phyloP scores from a whole-genome alignment of 202 grass and related monocot genomes.

The Musa balbisiana region DNA sequence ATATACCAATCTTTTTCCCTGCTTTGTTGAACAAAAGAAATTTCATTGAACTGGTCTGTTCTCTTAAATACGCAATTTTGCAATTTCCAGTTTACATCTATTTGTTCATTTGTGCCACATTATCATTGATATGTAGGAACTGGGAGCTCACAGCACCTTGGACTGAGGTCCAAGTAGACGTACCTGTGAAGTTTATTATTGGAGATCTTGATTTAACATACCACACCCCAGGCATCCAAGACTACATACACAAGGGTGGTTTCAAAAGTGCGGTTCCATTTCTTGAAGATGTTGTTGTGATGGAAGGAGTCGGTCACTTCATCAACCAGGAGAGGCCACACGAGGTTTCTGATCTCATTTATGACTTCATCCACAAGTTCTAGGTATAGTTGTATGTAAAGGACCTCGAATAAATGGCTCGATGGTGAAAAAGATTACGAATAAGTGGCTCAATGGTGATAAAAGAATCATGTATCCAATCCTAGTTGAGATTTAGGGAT shows the following conservation, averaged over 20 bases:
- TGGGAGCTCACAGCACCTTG: constrained; percentile 42
- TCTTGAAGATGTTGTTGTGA: constrained; percentile 29
- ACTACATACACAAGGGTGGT: constrained; percentile 39
- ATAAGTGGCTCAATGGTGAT: no score
- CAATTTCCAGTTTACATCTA: no score
- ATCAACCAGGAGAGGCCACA: constrained; percentile 39
- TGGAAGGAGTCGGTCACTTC: constrained; percentile 42
- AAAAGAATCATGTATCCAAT: no score
- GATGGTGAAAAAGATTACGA: no score
- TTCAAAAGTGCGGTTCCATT: constrained; percentile 39
- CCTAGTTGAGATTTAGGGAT: no score
- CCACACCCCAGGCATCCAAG: constrained; percentile 30
- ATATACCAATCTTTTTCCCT: background rate
- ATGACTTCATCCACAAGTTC: constrained; percentile 32
- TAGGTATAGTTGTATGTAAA: background rate
- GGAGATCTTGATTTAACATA: constrained; percentile 42
- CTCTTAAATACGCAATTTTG: no score
- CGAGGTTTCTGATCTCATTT: constrained; percentile 32
- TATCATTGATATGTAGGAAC: constrained; percentile 15
- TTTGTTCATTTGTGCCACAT: no score
- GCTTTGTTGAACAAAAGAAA: background rate
- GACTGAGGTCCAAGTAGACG: constrained; percentile 30
- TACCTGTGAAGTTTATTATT: constrained; percentile 37
- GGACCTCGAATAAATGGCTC: no score
- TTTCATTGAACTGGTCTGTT: background rate